Evolutionary conservation across 257 asterid genomes (phyloP).

Genomic region (Lithospermum erythrorhizon): DNA sequence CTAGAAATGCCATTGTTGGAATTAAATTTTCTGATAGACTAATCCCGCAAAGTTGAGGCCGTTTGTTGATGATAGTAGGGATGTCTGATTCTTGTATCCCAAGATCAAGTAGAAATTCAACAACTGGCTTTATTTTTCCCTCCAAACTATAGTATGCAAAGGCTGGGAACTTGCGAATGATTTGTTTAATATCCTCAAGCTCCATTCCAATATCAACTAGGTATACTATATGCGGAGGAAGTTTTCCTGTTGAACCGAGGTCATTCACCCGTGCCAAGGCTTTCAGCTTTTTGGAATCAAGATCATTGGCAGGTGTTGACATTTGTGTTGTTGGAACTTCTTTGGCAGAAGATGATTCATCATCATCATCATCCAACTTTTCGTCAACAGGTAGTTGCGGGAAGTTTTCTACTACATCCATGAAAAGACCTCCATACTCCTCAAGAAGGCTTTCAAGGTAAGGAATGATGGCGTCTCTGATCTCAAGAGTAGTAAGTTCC

Average conservation of each 20-base stretch:
- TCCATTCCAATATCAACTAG: constrained; percentile 90
- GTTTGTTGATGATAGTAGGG: constrained; percentile 53
- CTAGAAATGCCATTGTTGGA: constrained; percentile 84
- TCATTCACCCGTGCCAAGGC: constrained; percentile 79
- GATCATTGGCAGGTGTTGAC: constrained; percentile 32
- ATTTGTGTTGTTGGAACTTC: constrained; percentile 29
- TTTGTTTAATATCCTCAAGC: constrained; percentile 49
- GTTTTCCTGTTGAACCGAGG: constrained; percentile 48
- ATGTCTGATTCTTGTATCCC: constrained; percentile 63
- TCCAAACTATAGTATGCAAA: constrained; percentile 88
- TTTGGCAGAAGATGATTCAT: constrained; percentile 13
- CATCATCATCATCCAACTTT: constrained; percentile 26
- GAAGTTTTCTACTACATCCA: constrained; percentile 66
- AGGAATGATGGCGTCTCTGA: constrained; percentile 80
- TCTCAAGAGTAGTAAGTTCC: constrained; percentile 89
- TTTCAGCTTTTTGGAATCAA: constrained; percentile 45
- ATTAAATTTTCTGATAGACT: constrained; percentile 80
- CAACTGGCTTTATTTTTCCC: constrained; percentile 84
- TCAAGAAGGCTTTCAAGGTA: constrained; percentile 66
- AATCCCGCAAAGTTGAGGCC: constrained; percentile 97
- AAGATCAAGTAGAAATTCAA: constrained; percentile 76
- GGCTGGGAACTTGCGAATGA: constrained; percentile 79
- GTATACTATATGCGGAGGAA: constrained; percentile 64
- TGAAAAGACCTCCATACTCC: constrained; percentile 52
- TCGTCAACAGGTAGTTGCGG: constrained; percentile 56